These are phyloP conservation scores for Mycena venus DNA, from an alignment of 768 basidiomycete species.

Conservation along the genomic window DNA sequence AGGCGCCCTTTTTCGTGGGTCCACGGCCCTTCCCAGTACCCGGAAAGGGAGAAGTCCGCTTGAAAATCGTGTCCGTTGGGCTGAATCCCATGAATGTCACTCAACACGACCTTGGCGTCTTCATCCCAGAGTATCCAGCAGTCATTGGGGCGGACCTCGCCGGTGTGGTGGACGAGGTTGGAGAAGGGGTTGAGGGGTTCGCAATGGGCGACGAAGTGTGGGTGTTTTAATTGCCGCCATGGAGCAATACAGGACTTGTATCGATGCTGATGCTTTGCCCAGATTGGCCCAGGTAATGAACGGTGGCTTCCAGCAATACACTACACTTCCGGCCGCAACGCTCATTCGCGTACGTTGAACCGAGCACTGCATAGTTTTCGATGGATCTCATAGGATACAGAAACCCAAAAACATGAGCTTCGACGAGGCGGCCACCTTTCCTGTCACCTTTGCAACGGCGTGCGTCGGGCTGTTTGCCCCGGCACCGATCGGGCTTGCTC, in stretches of 20 bases:
- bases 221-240: too few species aligned
- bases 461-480: not conserved
- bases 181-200: not conserved
- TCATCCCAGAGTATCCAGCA: not conserved
- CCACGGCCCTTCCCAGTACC: not conserved
- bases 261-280: too few species aligned
- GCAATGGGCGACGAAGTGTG: not conserved
- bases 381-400: not conserved
- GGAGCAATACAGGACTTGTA: too few species aligned
- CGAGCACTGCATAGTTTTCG: too few species aligned
- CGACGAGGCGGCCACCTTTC: not conserved
- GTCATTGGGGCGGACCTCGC: not conserved
- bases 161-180: not conserved
- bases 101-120: not conserved
- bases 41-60: not conserved
- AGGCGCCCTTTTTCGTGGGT: not conserved
- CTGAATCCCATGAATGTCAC: not conserved
- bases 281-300: not conserved
- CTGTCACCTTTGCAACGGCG: not conserved
- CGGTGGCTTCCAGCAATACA: conserved; percentile 7
- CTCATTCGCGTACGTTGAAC: not conserved
- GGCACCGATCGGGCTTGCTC: conserved; percentile 6
- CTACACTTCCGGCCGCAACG: not conserved
- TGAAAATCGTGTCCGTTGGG: not conserved
- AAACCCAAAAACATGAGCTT: not conserved